Evolutionary conservation across 2,329 filamentous ascomycete genomes (phyloP).

Genomic region (Orbilia oligospora): DNA sequence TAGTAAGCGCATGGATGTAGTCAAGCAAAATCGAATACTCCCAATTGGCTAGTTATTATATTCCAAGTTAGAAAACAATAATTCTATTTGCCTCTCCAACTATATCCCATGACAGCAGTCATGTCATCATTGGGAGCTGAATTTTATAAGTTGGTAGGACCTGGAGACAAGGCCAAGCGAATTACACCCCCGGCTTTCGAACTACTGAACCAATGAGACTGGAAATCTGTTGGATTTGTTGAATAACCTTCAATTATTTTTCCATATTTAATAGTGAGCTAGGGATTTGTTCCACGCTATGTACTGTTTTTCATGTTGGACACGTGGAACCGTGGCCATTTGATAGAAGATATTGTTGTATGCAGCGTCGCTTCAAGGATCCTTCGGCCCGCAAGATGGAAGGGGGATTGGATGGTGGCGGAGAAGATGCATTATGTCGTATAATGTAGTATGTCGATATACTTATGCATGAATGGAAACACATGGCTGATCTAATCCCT

Average conservation of each 20-base stretch:
- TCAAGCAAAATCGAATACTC: neutral
- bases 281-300: slow-evolving; percentile 31
- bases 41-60: neutral
- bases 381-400: slow-evolving; percentile 13
- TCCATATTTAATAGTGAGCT: slow-evolving; percentile 8
- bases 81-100: neutral
- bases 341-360: neutral
- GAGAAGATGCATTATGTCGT: slow-evolving; percentile 43
- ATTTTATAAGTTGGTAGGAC: neutral
- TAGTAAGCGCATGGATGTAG: neutral
- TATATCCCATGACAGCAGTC: neutral
- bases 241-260: slow-evolving; percentile 24
- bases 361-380: slow-evolving; percentile 17
- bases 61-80: neutral
- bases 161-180: neutral
- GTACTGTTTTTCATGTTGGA: slow-evolving; percentile 34
- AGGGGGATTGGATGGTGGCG: slow-evolving; percentile 20
- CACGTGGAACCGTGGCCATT: slow-evolving; percentile 48
- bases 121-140: slow-evolving; percentile 6
- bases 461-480: slow-evolving; percentile 32
- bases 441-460: slow-evolving; percentile 47
- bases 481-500: slow-evolving; percentile 19
- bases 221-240: slow-evolving; percentile 39
- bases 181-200: neutral
- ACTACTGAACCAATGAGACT: slow-evolving; percentile 10